Percentiles rank a stretch among this genome's conserved stretches.
Conservation (phyloP, 2,329 filamentous ascomycete genomes). For the Apiospora malaysiana region DNA sequence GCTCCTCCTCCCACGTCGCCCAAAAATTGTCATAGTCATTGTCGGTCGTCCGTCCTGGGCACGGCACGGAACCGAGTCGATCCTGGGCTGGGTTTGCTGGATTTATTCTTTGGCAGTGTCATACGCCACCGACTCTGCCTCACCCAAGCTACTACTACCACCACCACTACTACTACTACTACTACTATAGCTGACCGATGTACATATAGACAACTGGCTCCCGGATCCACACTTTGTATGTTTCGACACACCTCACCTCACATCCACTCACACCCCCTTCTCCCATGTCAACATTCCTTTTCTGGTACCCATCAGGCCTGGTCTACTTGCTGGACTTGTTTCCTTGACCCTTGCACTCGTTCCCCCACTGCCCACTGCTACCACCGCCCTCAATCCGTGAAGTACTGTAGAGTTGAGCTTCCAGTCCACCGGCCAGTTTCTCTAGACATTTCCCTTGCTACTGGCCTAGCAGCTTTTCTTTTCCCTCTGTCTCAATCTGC, state of each 20-base stretch:
- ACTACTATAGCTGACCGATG: slow-evolving; percentile 39
- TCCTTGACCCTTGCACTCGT: slow-evolving; percentile 35
- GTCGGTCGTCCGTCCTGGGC: background rate
- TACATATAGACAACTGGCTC: slow-evolving; percentile 40
- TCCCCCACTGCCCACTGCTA: slow-evolving; percentile 35
- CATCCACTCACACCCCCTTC: slow-evolving; percentile 34
- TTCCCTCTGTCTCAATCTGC: slow-evolving; percentile 30
- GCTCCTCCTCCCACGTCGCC: background rate
- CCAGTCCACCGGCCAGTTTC: slow-evolving; percentile 35
- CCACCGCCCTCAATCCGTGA: slow-evolving; percentile 32
- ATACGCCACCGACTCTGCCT: slow-evolving; percentile 34
- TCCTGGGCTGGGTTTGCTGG: slow-evolving; percentile 16
- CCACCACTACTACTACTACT: too few species aligned
- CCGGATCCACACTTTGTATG: slow-evolving; percentile 38
- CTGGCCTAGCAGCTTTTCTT: slow-evolving; percentile 33
- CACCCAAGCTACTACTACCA: slow-evolving; percentile 31
- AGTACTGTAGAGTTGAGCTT: slow-evolving; percentile 22
- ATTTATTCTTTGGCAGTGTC: slow-evolving; percentile 1
- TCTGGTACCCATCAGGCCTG: slow-evolving; percentile 34
- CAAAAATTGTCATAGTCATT: background rate
- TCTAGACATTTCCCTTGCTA: slow-evolving; percentile 33
- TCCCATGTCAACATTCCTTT: slow-evolving; percentile 33
- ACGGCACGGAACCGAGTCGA: slow-evolving; percentile 14
- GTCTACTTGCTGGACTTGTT: slow-evolving; percentile 33
- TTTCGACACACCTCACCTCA: slow-evolving; percentile 35